Evolutionary conservation across 345 rosid species (phyloP).

Genomic region (Mercurialis annua): DNA sequence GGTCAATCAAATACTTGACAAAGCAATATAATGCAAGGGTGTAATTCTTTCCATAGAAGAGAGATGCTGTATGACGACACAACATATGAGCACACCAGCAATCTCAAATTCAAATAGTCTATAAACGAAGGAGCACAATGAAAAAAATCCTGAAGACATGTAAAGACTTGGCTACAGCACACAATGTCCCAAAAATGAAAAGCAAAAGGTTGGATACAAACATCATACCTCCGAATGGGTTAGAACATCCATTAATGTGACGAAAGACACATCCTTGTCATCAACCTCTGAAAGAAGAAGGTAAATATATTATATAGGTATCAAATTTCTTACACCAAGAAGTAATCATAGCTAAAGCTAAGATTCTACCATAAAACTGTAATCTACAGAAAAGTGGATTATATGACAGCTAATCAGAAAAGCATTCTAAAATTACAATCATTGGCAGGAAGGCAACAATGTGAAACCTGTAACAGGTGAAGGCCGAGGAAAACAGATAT

Average conservation of each 20-base stretch:
- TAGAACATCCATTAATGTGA: constrained; percentile 70
- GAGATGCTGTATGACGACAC: too few relatives aligned
- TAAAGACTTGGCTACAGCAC: too few relatives aligned
- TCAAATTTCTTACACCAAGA: too few relatives aligned
- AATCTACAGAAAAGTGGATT: constrained; percentile 4
- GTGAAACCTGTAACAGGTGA: constrained; percentile 63
- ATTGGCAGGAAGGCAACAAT: constrained; percentile 11
- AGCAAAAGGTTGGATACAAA: background rate
- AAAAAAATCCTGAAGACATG: too few relatives aligned
- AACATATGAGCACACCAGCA: too few relatives aligned
- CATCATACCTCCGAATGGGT: constrained; percentile 53
- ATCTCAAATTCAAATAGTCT: too few relatives aligned
- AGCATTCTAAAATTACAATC: background rate
- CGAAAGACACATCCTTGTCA: constrained; percentile 42
- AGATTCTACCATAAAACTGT: background rate
- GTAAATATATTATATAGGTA: background rate
- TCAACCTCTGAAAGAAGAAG: constrained; percentile 50
- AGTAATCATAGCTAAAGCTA: constrained; percentile 6
- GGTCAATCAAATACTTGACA: too few relatives aligned
- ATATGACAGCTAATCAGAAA: background rate
- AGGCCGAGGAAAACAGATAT: constrained; percentile 62
- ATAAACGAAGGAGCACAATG: too few relatives aligned
- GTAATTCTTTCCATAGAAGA: too few relatives aligned
- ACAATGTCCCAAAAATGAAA: background rate
- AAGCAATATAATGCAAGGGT: too few relatives aligned